A percentile compares a stretch with the other conserved stretches of the same genome.
Conservation (phyloP, 306 rosid species). For the Inga leiocalycina region DNA sequence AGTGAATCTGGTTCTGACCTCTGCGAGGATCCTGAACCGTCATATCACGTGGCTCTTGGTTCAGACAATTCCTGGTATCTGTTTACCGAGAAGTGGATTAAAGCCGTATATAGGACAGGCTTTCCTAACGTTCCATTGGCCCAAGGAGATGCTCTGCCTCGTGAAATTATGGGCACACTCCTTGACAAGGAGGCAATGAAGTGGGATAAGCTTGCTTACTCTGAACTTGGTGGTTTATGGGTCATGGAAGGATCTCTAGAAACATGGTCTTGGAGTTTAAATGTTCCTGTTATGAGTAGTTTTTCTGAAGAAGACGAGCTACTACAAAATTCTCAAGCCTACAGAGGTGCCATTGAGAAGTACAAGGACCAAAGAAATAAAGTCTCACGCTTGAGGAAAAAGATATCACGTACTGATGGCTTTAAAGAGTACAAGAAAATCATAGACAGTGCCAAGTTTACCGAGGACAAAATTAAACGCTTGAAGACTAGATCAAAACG, state of each 20-base stretch:
- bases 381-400: constrained; percentile 90
- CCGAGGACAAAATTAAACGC: constrained; percentile 83
- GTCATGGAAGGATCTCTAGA: constrained; percentile 88
- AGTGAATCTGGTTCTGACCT: constrained; percentile 39
- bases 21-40: constrained; percentile 48
- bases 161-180: constrained; percentile 80
- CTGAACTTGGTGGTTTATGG: constrained; percentile 83
- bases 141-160: constrained; percentile 80
- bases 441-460: constrained; percentile 57
- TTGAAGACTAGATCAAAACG: constrained; percentile 76
- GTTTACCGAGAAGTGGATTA: constrained; percentile 89
- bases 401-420: constrained; percentile 76
- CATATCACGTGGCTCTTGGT: constrained; percentile 91
- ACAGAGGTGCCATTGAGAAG: constrained; percentile 50
- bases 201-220: constrained; percentile 87
- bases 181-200: constrained; percentile 84
- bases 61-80: constrained; percentile 95
- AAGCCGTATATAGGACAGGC: constrained; percentile 75
- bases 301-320: constrained; percentile 81
- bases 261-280: constrained; percentile 98
- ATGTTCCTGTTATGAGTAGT: constrained; percentile 92
- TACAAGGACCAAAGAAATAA: constrained; percentile 88
- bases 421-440: constrained; percentile 80
- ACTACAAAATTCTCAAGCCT: constrained; percentile 61
- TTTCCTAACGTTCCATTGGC: constrained; percentile 79